Evolutionary conservation across 1,284 basidiomycete species (phyloP), one percentile per base, ranked within the genome.

Genomic region (Heterobasidion occidentale): DNA sequence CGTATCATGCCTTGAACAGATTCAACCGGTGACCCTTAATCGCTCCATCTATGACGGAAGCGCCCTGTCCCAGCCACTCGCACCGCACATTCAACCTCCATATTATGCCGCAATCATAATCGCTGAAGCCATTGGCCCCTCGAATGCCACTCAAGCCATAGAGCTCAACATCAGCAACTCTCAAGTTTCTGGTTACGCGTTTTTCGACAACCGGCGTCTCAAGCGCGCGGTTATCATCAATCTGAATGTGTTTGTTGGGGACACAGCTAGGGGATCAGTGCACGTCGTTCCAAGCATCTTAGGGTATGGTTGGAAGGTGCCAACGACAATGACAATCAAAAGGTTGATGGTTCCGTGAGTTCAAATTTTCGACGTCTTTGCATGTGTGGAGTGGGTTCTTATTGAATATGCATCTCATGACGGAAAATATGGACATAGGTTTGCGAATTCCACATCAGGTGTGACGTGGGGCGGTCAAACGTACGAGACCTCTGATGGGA

Each of bases 401-500:
- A 6, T 27, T 27, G 19, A 19, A 19, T 19, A 1, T 2, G 19
- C 19, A 19, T 19, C 19, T 27, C 27, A 27, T 27, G 27, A 27
- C 6, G 27, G 27, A 27, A 27, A 27, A 27, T 27, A 5, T 27
- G 5, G 27, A 27, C 27, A 27, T 44, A 78, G 81, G 36, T 75
- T 79, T 60, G 81, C 83, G 15, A 80, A 85, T 61, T 81, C 81
- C 59, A 74, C 71, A 1, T 68, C 71, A 46, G 79, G 79, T 36
- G 55, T 86, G 54, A 81, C 74, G 0, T 86, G 83, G 83, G 84
- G 77, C 52, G 84, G 84, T 2, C 82, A 84, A 66, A 80, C 76
- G 3, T 87, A 80, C 57, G 85, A 86, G 65, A 86, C 82, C 0
- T 51, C 61, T 36, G 70, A 81, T 59, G 83, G 74, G 0, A 71